A percentile compares a stretch with the other conserved stretches of the same genome.
Evolutionary conservation across 2,329 filamentous ascomycete species (phyloP).

Genomic region (Fusarium sulawesiense): DNA sequence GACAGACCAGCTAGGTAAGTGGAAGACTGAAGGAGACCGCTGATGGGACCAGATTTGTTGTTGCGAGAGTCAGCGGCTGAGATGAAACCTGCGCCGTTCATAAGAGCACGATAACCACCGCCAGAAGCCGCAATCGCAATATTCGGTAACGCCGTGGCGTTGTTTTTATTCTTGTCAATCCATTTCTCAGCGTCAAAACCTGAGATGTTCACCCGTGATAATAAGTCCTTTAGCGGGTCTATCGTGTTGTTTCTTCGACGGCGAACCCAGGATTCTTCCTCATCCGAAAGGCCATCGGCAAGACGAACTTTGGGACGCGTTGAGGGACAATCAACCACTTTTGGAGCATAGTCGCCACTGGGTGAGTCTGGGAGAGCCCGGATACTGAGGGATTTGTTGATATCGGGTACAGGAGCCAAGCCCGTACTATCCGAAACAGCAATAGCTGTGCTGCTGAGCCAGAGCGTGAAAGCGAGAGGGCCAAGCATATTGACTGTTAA

Average conservation of each 20-base stretch:
- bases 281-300: constrained; percentile 65
- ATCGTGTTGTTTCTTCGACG: constrained; percentile 78
- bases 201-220: constrained; percentile 76
- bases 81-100: constrained; percentile 83
- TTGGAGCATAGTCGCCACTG: constrained; percentile 70
- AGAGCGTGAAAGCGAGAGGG: background rate
- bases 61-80: constrained; percentile 79
- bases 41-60: constrained; percentile 71
- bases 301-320: constrained; percentile 77
- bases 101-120: constrained; percentile 85
- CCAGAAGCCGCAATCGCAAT: constrained; percentile 85
- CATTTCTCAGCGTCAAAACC: constrained; percentile 80
- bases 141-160: constrained; percentile 57
- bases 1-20: constrained; percentile 86
- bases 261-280: constrained; percentile 80
- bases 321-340: constrained; percentile 74
- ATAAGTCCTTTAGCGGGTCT: constrained; percentile 76
- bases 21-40: constrained; percentile 81
- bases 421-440: constrained; percentile 10
- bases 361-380: constrained; percentile 22
- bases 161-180: constrained; percentile 58
- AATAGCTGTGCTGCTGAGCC: background rate
- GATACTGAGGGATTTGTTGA: background rate
- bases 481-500: background rate
- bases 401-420: background rate